A percentile compares a stretch with the other conserved stretches of the same genome.
Evolutionary conservation across 805 yeast genomes (phyloP).

Genomic region (Hyphopichia homilentoma): DNA sequence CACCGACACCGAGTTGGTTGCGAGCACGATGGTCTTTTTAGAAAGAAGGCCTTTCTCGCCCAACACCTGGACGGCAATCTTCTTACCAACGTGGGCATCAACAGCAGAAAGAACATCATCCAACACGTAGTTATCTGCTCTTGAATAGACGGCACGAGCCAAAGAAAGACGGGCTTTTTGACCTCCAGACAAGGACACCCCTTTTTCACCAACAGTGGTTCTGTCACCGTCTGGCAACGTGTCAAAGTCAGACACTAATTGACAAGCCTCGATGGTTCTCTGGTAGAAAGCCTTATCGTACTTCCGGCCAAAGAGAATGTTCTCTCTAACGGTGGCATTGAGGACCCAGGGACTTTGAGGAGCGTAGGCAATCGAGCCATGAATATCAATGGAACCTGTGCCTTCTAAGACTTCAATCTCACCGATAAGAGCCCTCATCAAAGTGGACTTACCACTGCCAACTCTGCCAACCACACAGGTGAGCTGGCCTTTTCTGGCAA

Average conservation of each 20-base stretch:
- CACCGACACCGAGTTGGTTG: slow-evolving; percentile 37
- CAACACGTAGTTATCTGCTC: slow-evolving; percentile 36
- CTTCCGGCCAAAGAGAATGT: slow-evolving; percentile 34
- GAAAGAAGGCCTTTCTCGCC: slow-evolving; percentile 28
- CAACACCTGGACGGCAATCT: slow-evolving; percentile 27
- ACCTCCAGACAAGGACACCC: slow-evolving; percentile 41
- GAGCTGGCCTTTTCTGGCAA: slow-evolving; percentile 31
- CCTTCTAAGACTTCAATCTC: slow-evolving; percentile 19
- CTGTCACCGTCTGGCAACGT: slow-evolving; percentile 37
- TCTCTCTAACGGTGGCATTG: slow-evolving; percentile 37
- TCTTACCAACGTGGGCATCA: slow-evolving; percentile 40
- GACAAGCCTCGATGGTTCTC: slow-evolving; percentile 34
- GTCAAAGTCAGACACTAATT: slow-evolving; percentile 30
- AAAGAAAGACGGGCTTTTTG: slow-evolving; percentile 40
- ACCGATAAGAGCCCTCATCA: slow-evolving; percentile 33
- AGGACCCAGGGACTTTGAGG: slow-evolving; percentile 41
- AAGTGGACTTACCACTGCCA: slow-evolving; percentile 38
- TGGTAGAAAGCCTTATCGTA: slow-evolving; percentile 28
- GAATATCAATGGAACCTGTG: slow-evolving; percentile 13
- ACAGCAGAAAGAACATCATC: slow-evolving; percentile 43
- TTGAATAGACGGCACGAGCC: slow-evolving; percentile 40
- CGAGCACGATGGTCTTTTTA: slow-evolving; percentile 32
- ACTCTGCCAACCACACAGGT: slow-evolving; percentile 41
- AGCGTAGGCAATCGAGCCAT: slow-evolving; percentile 37
- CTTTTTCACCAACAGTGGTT: slow-evolving; percentile 44